phyloP scores from a whole-genome alignment of 768 basidiomycete species.

The Cytidiella melzeri region DNA sequence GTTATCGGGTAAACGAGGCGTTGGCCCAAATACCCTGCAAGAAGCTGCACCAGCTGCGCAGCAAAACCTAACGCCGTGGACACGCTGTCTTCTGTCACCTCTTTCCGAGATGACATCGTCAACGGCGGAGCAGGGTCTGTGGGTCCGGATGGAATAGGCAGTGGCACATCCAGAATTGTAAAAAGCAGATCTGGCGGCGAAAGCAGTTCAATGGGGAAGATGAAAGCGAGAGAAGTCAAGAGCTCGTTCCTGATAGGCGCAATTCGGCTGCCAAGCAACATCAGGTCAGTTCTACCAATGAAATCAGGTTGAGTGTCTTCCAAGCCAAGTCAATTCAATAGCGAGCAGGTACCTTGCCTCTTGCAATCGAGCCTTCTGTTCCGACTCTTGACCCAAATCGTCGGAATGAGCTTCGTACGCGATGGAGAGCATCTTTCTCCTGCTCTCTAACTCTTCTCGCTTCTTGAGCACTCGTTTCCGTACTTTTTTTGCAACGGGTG shows the following conservation, averaged over 20 bases:
- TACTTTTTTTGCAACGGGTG: slow-evolving; percentile 27
- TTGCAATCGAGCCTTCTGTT: slow-evolving; percentile 19
- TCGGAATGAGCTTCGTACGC: slow-evolving; percentile 37
- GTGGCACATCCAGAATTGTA: slow-evolving; percentile 79
- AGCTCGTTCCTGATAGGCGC: slow-evolving; percentile 53
- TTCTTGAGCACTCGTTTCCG: slow-evolving; percentile 37
- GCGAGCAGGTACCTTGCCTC: not conserved
- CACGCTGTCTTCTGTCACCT: slow-evolving; percentile 77
- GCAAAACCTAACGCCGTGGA: slow-evolving; percentile 90
- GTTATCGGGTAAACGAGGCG: slow-evolving; percentile 84
- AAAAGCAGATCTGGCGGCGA: slow-evolving; percentile 85
- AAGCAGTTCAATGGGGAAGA: slow-evolving; percentile 87
- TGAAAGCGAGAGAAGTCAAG: slow-evolving; percentile 61
- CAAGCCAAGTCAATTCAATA: not conserved
- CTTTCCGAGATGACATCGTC: slow-evolving; percentile 53
- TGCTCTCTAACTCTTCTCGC: slow-evolving; percentile 36
- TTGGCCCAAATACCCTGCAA: slow-evolving; percentile 74
- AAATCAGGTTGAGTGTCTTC: slow-evolving; percentile 13
- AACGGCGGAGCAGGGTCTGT: slow-evolving; percentile 85
- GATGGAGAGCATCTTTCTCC: slow-evolving; percentile 40
- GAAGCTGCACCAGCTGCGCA: slow-evolving; percentile 77
- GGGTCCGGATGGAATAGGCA: slow-evolving; percentile 74
- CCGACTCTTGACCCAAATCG: slow-evolving; percentile 31
- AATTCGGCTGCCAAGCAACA: slow-evolving; percentile 42
- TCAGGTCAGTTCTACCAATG: slow-evolving; percentile 39